Evolutionary conservation across 2,329 filamentous ascomycete species (phyloP).

Genomic region (Monosporascus ibericus): DNA sequence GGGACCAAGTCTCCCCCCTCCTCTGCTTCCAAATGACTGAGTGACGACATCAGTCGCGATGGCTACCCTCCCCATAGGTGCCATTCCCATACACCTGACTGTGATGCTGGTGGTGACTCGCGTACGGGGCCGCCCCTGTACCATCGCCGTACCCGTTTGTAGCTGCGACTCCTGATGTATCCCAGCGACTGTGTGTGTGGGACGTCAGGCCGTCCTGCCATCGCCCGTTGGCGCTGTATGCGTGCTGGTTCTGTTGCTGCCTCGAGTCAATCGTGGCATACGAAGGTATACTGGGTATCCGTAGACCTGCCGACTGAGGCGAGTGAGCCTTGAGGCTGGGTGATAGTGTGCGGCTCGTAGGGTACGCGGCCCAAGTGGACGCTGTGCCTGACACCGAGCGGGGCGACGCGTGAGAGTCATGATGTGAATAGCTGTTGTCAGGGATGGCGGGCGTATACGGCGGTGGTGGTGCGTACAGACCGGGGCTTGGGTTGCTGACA

Average conservation of each 20-base stretch:
- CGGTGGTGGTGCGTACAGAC: conserved; percentile 26
- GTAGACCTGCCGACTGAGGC: conserved; percentile 27
- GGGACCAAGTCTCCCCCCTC: neutral
- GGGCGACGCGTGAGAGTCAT: conserved; percentile 42
- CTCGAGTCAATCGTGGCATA: conserved; percentile 31
- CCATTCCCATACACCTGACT: conserved; percentile 36
- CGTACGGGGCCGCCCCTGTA: conserved; percentile 17
- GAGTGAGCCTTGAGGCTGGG: conserved; percentile 33
- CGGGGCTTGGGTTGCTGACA: conserved; percentile 27
- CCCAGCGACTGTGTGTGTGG: conserved; percentile 22
- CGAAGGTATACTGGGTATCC: conserved; percentile 30
- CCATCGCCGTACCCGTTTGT: conserved; percentile 23
- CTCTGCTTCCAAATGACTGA: neutral
- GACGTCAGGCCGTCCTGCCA: conserved; percentile 31
- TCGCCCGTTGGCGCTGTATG: conserved; percentile 24
- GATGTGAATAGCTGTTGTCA: conserved; percentile 32
- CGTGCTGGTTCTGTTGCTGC: conserved; percentile 32
- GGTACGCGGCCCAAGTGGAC: conserved; percentile 43
- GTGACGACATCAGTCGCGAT: conserved; percentile 31
- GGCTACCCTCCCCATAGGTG: conserved; percentile 36
- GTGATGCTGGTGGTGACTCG: conserved; percentile 24
- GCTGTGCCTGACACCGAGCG: conserved; percentile 43
- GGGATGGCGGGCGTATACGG: conserved; percentile 31
- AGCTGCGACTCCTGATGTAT: conserved; percentile 9
- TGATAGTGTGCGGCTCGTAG: conserved; percentile 37